Percentiles rank a stretch among this genome's conserved stretches.
These are phyloP conservation scores for Globisporangium uncinulatum DNA, from an alignment of 352 stramenopile species.

Conservation along the genomic window DNA sequence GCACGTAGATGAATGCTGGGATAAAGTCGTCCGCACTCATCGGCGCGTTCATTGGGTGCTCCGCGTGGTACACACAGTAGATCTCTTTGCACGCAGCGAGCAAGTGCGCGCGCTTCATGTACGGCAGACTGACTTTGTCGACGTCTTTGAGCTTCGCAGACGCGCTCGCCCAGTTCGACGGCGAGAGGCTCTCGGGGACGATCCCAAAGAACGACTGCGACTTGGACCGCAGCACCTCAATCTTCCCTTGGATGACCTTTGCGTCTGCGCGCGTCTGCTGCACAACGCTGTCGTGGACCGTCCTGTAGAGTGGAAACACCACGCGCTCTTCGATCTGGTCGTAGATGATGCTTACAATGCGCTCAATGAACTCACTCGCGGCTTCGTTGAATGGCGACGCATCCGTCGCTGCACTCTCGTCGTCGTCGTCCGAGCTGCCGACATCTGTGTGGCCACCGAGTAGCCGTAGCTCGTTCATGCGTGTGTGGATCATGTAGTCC, in stretches of 20 bases:
- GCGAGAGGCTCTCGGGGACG: conserved; percentile 52
- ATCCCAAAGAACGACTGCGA: conserved; percentile 85
- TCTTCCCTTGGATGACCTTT: conserved; percentile 72
- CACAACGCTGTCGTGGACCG: conserved; percentile 60
- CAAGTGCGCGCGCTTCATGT: conserved; percentile 77
- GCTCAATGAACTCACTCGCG: conserved; percentile 50
- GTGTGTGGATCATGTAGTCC: conserved; percentile 78
- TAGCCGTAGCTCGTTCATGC: conserved; percentile 68
- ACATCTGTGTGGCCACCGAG: conserved; percentile 42
- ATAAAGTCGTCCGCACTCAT: conserved; percentile 88
- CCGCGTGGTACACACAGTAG: conserved; percentile 64
- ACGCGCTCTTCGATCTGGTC: conserved; percentile 85
- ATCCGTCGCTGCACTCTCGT: conserved; percentile 10
- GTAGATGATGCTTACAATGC: conserved; percentile 63
- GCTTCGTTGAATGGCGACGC: conserved; percentile 15
- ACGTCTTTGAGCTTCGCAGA: conserved; percentile 65
- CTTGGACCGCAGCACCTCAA: conserved; percentile 73
- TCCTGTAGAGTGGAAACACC: conserved; percentile 71
- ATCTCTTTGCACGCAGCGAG: conserved; percentile 79
- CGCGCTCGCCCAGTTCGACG: conserved; percentile 51
- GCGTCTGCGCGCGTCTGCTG: conserved; percentile 53
- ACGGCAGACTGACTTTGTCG: conserved; percentile 71
- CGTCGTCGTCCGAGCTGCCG: conserved; percentile 22
- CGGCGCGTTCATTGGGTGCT: conserved; percentile 63
- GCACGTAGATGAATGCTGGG: conserved; percentile 83